A percentile compares a stretch with the other conserved stretches of the same genome.
These are phyloP conservation scores for Gorgonomyces haynaldii DNA, from an alignment of 192 early-diverging fungal species.

Conservation along the genomic window DNA sequence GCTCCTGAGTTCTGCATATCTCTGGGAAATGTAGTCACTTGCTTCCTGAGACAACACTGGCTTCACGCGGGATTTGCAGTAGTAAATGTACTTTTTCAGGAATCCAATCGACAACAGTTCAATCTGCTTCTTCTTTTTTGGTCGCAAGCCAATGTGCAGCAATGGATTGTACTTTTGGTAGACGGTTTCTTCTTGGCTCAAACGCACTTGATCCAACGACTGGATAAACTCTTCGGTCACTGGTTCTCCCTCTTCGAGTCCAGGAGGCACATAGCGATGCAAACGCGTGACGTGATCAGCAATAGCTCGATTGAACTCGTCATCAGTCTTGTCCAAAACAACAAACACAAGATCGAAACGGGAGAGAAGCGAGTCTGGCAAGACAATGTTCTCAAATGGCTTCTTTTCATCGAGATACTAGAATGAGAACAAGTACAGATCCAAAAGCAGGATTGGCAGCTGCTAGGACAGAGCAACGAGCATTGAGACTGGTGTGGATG, in stretches of 20 bases:
- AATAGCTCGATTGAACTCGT: slow-evolving; percentile 72
- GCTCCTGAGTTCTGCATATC: slow-evolving; percentile 76
- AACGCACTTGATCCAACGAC: slow-evolving; percentile 1
- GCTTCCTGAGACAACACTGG: slow-evolving; percentile 75
- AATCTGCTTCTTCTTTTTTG: slow-evolving; percentile 12
- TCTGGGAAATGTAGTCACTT: slow-evolving; percentile 66
- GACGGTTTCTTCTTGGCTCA: slow-evolving; percentile 40
- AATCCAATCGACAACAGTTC: slow-evolving; percentile 74
- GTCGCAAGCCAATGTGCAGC: slow-evolving; percentile 63
- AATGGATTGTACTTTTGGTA: slow-evolving; percentile 82
- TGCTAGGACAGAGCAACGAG: slow-evolving; percentile 90
- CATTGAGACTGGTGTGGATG: slow-evolving; percentile 96
- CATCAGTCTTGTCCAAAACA: slow-evolving; percentile 83
- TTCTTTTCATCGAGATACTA: slow-evolving; percentile 76
- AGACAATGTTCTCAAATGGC: slow-evolving; percentile 86
- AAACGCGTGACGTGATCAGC: slow-evolving; percentile 88
- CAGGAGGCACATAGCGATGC: slow-evolving; percentile 83
- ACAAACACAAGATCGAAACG: slow-evolving; percentile 98
- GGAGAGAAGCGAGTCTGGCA: slow-evolving; percentile 89
- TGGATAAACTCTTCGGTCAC: slow-evolving; percentile 32
- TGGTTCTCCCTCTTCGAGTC: slow-evolving; percentile 61
- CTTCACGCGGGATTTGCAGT: slow-evolving; percentile 75
- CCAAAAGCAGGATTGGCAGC: slow-evolving; percentile 84
- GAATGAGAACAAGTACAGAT: slow-evolving; percentile 6
- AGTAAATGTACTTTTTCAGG: slow-evolving; percentile 90